phyloP scores from a whole-genome alignment of 164 flowering plant genomes.

The Malania oleifera region DNA sequence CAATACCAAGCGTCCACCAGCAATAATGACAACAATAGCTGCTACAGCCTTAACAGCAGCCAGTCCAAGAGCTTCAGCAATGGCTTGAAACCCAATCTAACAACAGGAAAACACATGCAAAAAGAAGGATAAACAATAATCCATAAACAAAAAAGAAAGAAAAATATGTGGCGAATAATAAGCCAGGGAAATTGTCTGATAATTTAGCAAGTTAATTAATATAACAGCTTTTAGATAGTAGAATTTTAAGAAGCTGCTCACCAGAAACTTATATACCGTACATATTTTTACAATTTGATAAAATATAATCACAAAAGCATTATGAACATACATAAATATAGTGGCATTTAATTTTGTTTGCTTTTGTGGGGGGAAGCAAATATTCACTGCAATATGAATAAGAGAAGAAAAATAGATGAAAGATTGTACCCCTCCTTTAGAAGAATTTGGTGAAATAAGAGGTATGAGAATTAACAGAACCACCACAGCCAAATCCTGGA shows the following conservation, averaged over 20 bases:
- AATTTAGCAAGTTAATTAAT: no score
- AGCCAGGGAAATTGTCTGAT: no score
- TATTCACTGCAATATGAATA: neutral
- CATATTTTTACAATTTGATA: no score
- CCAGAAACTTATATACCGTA: no score
- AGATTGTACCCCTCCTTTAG: constrained; percentile 94
- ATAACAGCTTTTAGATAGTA: no score
- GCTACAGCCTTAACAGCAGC: constrained; percentile 96
- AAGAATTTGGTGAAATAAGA: constrained; percentile 96
- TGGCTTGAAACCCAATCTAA: constrained; percentile 97
- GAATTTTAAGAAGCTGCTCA: no score
- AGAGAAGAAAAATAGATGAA: neutral
- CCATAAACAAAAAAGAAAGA: neutral
- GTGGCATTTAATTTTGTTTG: no score
- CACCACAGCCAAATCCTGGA: constrained; percentile 99
- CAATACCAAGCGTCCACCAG: constrained; percentile 97
- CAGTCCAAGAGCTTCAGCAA: constrained; percentile 97
- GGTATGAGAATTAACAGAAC: constrained; percentile 97
- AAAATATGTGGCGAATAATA: no score
- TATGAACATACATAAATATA: neutral
- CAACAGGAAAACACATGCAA: constrained; percentile 7
- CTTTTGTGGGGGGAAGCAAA: no score
- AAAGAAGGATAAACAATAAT: constrained; percentile 1
- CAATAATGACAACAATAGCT: constrained; percentile 94
- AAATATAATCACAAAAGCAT: neutral